Conservation (phyloP, 2,329 filamentous ascomycete genomes). For the Ceratocystis harringtonii region DNA sequence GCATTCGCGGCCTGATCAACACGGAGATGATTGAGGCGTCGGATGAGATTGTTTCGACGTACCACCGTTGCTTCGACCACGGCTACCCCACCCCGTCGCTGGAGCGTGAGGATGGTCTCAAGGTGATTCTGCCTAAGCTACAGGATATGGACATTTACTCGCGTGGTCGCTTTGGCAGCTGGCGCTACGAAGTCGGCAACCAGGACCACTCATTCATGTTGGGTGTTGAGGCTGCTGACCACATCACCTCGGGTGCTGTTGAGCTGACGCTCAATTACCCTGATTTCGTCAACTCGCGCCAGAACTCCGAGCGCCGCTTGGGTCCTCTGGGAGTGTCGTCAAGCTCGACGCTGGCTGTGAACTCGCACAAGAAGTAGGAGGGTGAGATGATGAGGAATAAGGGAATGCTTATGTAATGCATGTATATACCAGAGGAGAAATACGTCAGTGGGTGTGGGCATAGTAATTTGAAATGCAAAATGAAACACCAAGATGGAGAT, state of each 20-base stretch:
- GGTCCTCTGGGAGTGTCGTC: conserved; percentile 8
- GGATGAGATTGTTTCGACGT: conserved; percentile 95
- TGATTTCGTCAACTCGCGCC: conserved; percentile 75
- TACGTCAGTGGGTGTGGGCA: background rate
- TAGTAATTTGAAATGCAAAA: too few relatives aligned
- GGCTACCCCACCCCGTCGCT: conserved; percentile 92
- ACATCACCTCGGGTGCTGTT: conserved; percentile 74
- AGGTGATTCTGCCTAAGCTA: conserved; percentile 81
- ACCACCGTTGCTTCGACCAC: conserved; percentile 95
- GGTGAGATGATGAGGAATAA: background rate
- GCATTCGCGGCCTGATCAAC: conserved; percentile 92
- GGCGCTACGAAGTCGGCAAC: conserved; percentile 94
- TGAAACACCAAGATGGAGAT: too few relatives aligned
- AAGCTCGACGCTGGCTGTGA: conserved; percentile 4
- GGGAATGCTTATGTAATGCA: background rate
- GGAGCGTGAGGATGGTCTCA: conserved; percentile 89
- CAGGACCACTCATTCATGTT: conserved; percentile 98
- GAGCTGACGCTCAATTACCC: conserved; percentile 94
- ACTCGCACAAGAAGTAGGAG: conserved; percentile 11
- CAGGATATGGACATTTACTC: conserved; percentile 86
- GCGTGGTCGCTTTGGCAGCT: conserved; percentile 92
- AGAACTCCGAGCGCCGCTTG: conserved; percentile 51
- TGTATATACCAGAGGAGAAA: background rate
- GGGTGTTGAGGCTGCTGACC: conserved; percentile 82
- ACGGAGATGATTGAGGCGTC: conserved; percentile 84